Evolutionary conservation across 495 filamentous ascomycete species (phyloP), one percentile per base, ranked within the genome.

Genomic region (Talaromyces adpressus): DNA sequence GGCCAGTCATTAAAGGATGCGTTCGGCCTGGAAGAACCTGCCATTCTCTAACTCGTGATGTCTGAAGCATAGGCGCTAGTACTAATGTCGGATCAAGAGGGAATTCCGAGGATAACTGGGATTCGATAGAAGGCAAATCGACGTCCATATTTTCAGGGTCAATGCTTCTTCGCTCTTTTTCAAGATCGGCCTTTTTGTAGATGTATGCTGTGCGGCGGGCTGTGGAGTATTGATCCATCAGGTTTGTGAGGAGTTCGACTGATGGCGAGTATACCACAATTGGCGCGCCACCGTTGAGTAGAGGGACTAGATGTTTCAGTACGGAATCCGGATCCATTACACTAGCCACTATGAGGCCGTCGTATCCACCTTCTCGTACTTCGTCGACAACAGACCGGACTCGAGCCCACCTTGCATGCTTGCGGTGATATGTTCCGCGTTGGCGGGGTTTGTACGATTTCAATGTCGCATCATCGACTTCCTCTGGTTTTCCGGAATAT

Each of bases 11-110:
- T 39, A 93, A 68, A 18, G 94, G 94, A 76, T 98, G 94, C 61
- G 94, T 97, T 56, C 94, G 79, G 3, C 92, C 91, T 0, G 94
- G 95, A 30, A 98, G 75, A 1, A 96, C 92, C 78, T 98, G 94
- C 89, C 90, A 98, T 30, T 81, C 78, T 58, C 90, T 82, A 18
- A 87, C 85, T 12, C 89, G 81, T 12, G 85, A 86, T 7, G 86
- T 91, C 71, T 98, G 91, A 57, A 98, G 78, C 39, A 84, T 87
- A 9, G 91, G 87, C 2, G 87, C 89, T 11, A 98, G 81, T 16
- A 98, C 65, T 25, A 94, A 73, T 9, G 90, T 89, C 6, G 94
- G 94, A 67, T 98, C 90, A 6, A 96, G 70, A 0, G 88, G 85
- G 73, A 96, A 97, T 61, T 91, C 87, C 1, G 87, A 81, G 57